Percentiles rank a stretch among this genome's conserved stretches.
These are phyloP conservation scores for Suillus bovinus DNA, from an alignment of 768 basidiomycete species.

Conservation along the genomic window DNA sequence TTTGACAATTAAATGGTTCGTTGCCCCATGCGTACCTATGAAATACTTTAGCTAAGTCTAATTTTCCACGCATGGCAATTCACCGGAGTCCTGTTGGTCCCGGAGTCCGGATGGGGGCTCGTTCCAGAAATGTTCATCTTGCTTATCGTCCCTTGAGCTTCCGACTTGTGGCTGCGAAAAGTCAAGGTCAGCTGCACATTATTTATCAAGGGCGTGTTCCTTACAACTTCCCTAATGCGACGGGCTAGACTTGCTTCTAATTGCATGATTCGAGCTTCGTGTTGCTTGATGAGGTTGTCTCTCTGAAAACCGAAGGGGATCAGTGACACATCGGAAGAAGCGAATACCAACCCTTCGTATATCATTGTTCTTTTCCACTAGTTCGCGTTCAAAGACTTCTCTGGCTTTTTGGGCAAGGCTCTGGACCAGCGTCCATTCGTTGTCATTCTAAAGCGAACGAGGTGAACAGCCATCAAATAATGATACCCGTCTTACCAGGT, in stretches of 20 bases:
- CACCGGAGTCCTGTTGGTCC: slow-evolving; percentile 5
- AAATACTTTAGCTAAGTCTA: slow-evolving; percentile 1
- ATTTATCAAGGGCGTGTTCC: neutral
- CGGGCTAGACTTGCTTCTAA: slow-evolving; percentile 50
- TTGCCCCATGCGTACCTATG: neutral
- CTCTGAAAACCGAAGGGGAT: slow-evolving; percentile 36
- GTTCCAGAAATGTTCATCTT: slow-evolving; percentile 8
- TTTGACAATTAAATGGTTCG: neutral
- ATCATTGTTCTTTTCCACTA: slow-evolving; percentile 56
- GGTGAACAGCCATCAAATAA: slow-evolving; percentile 10
- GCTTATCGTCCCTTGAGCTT: slow-evolving; percentile 5
- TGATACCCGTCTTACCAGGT: slow-evolving; percentile 40
- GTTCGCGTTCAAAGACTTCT: slow-evolving; percentile 51
- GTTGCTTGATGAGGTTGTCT: slow-evolving; percentile 45
- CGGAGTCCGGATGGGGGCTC: slow-evolving; percentile 6
- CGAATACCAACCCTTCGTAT: slow-evolving; percentile 46
- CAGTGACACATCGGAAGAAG: slow-evolving; percentile 7
- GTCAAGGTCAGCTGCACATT: slow-evolving; percentile 6
- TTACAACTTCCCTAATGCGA: slow-evolving; percentile 39
- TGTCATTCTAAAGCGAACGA: slow-evolving; percentile 39
- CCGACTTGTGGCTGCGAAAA: slow-evolving; percentile 4
- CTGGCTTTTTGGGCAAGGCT: slow-evolving; percentile 45
- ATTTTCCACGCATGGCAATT: neutral
- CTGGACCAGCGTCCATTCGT: slow-evolving; percentile 51
- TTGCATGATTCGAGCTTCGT: slow-evolving; percentile 44